Evolutionary conservation across 345 rosid species (phyloP).

Genomic region (Leavenworthia alabamica): DNA sequence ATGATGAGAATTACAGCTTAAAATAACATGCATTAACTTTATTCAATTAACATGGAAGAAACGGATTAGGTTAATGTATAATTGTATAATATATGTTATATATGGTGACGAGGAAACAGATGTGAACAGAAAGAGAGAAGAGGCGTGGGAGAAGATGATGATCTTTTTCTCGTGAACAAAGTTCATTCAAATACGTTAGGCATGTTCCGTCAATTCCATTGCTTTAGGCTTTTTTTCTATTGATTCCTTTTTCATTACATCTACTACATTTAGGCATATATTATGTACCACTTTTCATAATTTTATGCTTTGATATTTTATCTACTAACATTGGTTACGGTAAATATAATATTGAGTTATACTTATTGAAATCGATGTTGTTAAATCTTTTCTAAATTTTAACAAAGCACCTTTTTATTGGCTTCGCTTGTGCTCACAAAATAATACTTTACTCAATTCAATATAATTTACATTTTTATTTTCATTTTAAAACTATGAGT

Average conservation of each 20-base stretch:
- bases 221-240: constrained; percentile 10
- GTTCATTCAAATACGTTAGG: constrained; percentile 28
- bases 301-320: neutral
- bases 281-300: neutral
- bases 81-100: neutral
- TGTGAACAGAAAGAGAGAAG: constrained; percentile 26
- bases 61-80: constrained; percentile 18
- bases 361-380: neutral
- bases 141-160: constrained; percentile 26
- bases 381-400: neutral
- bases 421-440: neutral
- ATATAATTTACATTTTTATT: neutral
- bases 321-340: neutral
- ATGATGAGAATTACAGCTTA: constrained; percentile 21
- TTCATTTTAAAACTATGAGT: neutral
- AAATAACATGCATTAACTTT: constrained; percentile 21
- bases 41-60: neutral
- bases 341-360: neutral
- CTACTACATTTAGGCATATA: neutral
- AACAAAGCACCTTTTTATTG: neutral
- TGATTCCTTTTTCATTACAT: neutral
- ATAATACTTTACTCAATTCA: neutral
- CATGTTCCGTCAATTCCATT: constrained; percentile 9
- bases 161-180: constrained; percentile 19
- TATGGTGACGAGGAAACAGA: constrained; percentile 22